Conservation (phyloP, 2,329 filamentous ascomycete species). For the Claviceps quebecensis region DNA sequence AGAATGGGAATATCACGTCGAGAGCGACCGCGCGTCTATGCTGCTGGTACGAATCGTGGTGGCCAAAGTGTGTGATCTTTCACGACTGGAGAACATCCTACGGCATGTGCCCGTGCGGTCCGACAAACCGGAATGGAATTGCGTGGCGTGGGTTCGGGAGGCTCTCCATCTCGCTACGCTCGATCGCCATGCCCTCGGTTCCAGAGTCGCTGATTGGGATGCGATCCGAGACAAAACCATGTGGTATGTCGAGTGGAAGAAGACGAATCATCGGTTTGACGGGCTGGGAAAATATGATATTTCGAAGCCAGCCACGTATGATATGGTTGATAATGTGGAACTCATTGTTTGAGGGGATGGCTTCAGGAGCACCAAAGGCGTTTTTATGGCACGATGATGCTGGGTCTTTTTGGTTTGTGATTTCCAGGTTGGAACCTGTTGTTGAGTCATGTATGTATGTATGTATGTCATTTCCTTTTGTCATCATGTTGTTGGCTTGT, state of each 20-base stretch:
- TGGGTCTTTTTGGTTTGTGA: not conserved
- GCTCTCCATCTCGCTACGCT: constrained; percentile 1
- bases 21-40: constrained; percentile 3
- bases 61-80: constrained; percentile 3
- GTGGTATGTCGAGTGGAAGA: constrained; percentile 6
- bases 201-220: constrained; percentile 2
- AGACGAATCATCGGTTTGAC: constrained; percentile 5
- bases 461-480: too few relatives aligned
- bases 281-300: constrained; percentile 4
- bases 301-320: constrained; percentile 5
- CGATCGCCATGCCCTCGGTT: constrained; percentile 2
- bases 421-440: not conserved
- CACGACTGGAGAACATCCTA: constrained; percentile 3
- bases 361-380: not conserved
- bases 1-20: constrained; percentile 5
- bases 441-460: too few relatives aligned
- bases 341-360: not conserved
- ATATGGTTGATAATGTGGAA: constrained; percentile 5
- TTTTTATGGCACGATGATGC: not conserved
- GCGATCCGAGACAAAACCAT: constrained; percentile 5
- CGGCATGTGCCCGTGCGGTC: constrained; percentile 2
- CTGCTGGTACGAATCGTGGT: constrained; percentile 4
- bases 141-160: constrained; percentile 5
- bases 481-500: too few relatives aligned
- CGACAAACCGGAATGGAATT: constrained; percentile 5